Evolutionary conservation across 2,329 filamentous ascomycete genomes (phyloP).

Genomic region (Ophiostoma perfectum): DNA sequence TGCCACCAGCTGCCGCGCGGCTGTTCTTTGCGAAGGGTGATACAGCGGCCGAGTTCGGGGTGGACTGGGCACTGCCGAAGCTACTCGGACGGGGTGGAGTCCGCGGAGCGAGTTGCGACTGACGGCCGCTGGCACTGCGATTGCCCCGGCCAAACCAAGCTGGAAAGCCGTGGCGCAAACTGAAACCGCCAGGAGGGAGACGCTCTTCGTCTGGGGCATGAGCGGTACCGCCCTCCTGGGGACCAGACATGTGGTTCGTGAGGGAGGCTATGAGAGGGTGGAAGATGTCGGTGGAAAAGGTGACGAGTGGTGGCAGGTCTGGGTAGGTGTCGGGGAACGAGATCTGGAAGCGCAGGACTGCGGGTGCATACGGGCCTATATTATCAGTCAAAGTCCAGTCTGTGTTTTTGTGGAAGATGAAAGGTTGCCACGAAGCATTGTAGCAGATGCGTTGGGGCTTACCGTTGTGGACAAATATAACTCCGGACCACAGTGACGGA

Average conservation of each 20-base stretch:
- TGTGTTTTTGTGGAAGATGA: too few relatives aligned
- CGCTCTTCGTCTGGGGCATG: conserved; percentile 79
- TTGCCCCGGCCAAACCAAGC: conserved; percentile 67
- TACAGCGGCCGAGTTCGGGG: conserved; percentile 28
- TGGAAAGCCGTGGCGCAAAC: conserved; percentile 83
- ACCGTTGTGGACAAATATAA: conserved; percentile 79
- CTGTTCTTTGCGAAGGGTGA: not conserved
- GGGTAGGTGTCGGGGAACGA: conserved; percentile 81
- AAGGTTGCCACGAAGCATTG: too few relatives aligned
- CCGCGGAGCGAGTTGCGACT: conserved; percentile 9
- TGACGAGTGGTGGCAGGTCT: conserved; percentile 71
- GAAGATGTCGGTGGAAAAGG: conserved; percentile 88
- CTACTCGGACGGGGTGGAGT: conserved; percentile 29
- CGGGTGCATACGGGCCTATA: conserved; percentile 70
- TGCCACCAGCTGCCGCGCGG: not conserved
- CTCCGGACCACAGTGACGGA: conserved; percentile 78
- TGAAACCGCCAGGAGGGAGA: conserved; percentile 83
- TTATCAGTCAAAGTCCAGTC: too few relatives aligned
- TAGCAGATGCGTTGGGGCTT: too few relatives aligned
- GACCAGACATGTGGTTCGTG: conserved; percentile 85
- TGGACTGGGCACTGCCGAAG: conserved; percentile 29
- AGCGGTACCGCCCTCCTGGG: conserved; percentile 62
- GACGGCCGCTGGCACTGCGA: not conserved
- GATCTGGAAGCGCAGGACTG: conserved; percentile 84
- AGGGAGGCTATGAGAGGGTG: conserved; percentile 88